phyloP scores from a whole-genome alignment of 805 yeast genomes.

The Grigorovia yakushimaensis region DNA sequence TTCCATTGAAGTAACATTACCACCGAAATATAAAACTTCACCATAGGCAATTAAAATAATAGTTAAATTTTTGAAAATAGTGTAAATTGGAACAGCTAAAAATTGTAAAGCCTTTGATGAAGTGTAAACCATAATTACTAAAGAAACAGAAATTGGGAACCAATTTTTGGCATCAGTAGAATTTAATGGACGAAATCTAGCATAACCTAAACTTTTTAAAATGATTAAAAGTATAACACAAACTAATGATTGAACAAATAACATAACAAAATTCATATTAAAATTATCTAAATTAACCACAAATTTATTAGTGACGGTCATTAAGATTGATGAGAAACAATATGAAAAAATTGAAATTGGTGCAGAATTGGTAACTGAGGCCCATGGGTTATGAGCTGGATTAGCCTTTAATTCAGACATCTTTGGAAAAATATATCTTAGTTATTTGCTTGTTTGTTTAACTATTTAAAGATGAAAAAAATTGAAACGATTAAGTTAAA shows the following conservation, averaged over 20 bases:
- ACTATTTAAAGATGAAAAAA: too few species aligned
- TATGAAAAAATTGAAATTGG: slow-evolving; percentile 67
- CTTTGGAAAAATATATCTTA: neutral
- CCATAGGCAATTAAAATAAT: slow-evolving; percentile 96
- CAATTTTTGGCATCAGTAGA: slow-evolving; percentile 86
- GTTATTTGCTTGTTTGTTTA: neutral
- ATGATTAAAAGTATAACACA: slow-evolving; percentile 65
- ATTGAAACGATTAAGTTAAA: neutral
- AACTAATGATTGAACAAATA: slow-evolving; percentile 82
- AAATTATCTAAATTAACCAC: slow-evolving; percentile 67
- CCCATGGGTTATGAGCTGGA: slow-evolving; percentile 6
- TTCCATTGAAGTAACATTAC: slow-evolving; percentile 81
- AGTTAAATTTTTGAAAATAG: slow-evolving; percentile 95
- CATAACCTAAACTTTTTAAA: slow-evolving; percentile 65
- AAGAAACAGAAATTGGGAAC: slow-evolving; percentile 84
- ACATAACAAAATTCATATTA: slow-evolving; percentile 77
- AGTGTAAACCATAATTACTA: slow-evolving; percentile 92
- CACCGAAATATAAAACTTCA: slow-evolving; percentile 96
- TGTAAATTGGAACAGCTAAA: slow-evolving; percentile 89
- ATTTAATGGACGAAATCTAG: slow-evolving; percentile 81
- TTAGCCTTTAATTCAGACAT: slow-evolving; percentile 25
- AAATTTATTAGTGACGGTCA: slow-evolving; percentile 96
- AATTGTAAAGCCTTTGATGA: slow-evolving; percentile 89
- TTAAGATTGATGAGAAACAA: slow-evolving; percentile 88
- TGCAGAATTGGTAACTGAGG: slow-evolving; percentile 35